Conservation (phyloP, 2,329 filamentous ascomycete species). For the Daldinia eschscholtzii region DNA sequence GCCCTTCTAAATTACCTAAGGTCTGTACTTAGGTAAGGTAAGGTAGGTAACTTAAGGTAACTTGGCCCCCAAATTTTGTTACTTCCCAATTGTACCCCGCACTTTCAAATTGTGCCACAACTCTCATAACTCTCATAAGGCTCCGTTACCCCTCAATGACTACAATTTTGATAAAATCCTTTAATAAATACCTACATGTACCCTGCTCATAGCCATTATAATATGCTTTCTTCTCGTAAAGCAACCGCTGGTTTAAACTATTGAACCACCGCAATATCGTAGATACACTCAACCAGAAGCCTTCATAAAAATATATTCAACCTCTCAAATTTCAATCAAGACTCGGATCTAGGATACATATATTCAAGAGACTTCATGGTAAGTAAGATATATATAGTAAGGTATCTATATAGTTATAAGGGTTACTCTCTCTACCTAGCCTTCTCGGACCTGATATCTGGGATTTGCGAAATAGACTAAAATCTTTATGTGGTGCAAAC, state of each 20-base stretch:
- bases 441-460: background rate
- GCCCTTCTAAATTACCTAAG: background rate
- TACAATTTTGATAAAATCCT: background rate
- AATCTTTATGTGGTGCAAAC: background rate
- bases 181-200: too few species aligned
- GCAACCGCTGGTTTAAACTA: background rate
- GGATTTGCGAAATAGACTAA: background rate
- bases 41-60: background rate
- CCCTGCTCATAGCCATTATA: background rate
- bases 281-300: background rate
- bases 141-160: constrained; percentile 7
- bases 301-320: background rate
- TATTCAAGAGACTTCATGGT: background rate
- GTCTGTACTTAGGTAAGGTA: too few species aligned
- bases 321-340: background rate
- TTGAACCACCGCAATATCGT: background rate
- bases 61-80: constrained; percentile 6
- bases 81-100: constrained; percentile 6
- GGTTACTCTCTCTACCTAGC: too few species aligned
- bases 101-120: constrained; percentile 7
- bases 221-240: background rate
- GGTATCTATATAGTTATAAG: too few species aligned
- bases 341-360: background rate
- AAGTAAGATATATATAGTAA: background rate
- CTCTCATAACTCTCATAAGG: background rate